Evolutionary conservation across 768 basidiomycete species (phyloP), one percentile per base, ranked within the genome.

Genomic region (Aureoboletus auriporus): DNA sequence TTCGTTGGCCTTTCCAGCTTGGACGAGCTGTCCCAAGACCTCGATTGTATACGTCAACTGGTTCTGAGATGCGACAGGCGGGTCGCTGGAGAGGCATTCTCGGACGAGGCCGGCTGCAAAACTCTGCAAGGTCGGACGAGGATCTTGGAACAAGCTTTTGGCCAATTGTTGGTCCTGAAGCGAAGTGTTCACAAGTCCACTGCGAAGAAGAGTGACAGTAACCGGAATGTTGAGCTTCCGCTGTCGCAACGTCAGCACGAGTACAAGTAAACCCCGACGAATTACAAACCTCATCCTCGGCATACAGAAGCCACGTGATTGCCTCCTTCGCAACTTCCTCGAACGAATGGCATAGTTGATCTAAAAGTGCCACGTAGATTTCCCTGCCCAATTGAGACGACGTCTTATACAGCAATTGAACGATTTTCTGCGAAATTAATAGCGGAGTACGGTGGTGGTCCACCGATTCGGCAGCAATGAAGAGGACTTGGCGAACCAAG

Each of bases 151-250:
- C 51, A 97, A 70, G 52, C 85, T 79, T 65, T 93, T 93, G 23
- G 93, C 92, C 34, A 99, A 72, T 64, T 94, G 91, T 53, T 88
- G 84, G 66, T 99, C 96, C 61, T 92, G 85, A 33, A 93, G 80
- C 13, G 73, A 71, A 29, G 83, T 74, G 54, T 79, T 82, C 63
- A 99, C 77, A 20, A 98, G 78, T 42, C 88, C 84, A 46, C 89
- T 89, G 38, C 87, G 82, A 46, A 98, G 72, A 33, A 99, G 77
- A 2, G 91, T 89, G 27, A 91, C 83, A 0, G 93, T 96, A 55
- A 96, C 95, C 10, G 93, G 82, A 10, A 98, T 84, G 62, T 97
- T 97, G 70, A 89, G 88, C 71, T 99, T 99, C 59, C 96, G 91
- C 91, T 94, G 58, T 41, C 49, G 29, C 13, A 52, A 46, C 37